These are phyloP conservation scores for Teunomyces pallodes DNA, from an alignment of 805 yeast species.

Conservation along the genomic window DNA sequence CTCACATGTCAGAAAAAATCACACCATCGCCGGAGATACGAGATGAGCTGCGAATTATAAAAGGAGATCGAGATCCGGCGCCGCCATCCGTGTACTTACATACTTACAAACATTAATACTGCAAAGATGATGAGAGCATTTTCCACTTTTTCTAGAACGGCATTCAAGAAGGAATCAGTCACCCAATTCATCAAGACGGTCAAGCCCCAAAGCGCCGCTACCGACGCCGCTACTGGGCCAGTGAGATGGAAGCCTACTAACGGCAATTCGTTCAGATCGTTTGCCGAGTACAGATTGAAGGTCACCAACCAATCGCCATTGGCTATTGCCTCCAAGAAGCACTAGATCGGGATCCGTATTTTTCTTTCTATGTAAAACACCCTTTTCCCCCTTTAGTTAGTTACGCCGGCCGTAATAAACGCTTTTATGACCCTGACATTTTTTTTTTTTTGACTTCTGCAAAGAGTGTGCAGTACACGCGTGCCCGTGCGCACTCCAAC, in stretches of 20 bases:
- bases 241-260: slow-evolving; percentile 36
- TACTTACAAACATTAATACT: neutral
- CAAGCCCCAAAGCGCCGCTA: slow-evolving; percentile 6
- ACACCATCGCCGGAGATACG: neutral
- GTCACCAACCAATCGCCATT: slow-evolving; percentile 42
- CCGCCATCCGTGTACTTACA: neutral
- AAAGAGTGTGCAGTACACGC: too few species aligned
- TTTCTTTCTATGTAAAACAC: neutral
- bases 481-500: too few species aligned
- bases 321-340: slow-evolving; percentile 21
- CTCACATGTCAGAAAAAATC: neutral
- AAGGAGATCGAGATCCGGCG: neutral
- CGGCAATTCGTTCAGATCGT: slow-evolving; percentile 40
- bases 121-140: slow-evolving; percentile 16
- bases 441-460: neutral
- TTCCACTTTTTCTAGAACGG: slow-evolving; percentile 17
- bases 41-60: neutral
- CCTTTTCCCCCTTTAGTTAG: neutral
- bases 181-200: slow-evolving; percentile 23
- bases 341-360: neutral
- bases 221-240: neutral
- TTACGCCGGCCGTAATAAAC: neutral
- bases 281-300: slow-evolving; percentile 44
- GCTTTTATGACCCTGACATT: neutral
- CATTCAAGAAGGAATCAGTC: slow-evolving; percentile 30